Evolutionary conservation across 345 rosid genomes (phyloP), one percentile per base, ranked within the genome.

Genomic region (Psidium friedrichsthalianum): DNA sequence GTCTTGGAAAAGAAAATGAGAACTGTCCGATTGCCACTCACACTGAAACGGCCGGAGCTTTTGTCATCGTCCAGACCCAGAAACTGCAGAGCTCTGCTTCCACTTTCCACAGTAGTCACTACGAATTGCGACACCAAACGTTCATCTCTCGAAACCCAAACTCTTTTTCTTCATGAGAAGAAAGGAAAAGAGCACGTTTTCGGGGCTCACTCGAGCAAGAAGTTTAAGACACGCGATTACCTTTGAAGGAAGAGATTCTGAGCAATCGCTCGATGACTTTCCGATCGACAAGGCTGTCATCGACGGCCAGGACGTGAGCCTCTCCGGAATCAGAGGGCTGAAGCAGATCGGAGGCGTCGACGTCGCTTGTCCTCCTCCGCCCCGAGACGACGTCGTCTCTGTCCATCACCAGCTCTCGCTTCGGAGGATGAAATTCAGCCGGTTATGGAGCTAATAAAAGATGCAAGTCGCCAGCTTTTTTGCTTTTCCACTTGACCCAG

Each of bases 81-180:
- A 85, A 91, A 92, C 56, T 97, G 93, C 88, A 97, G 92, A 90
- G 99, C 99, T 86, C 96, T 90, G 82, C 86, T 88, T 89, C 98
- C 98, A 82, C 98, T 97, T 52, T 97, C 99, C 44, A 95, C 99
- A 7, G 95, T 96, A 80, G 99, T 97, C 57, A 95, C 99, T 97
- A 5, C 51, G 56, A 84, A 36, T 42, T 2, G 5, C 13, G 42
- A 49, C 85, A 22, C 74, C 47, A 20, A 69, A 69, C 13, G 47
- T 36, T 69, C 80, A 69, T 69, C 80, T 59, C 20, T 83, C 86
- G 36, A 51, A 85, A 56, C 44, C 88, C 74, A 56, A 58, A 76
- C 83, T 27, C 40, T 24, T 49, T 5, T 24, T 24, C 57, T 22
- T 61, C 80, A 0, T 24, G 14, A 82, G 16, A 82, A 36, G 84